phyloP scores from a whole-genome alignment of 1,139 yeast species.

The Casaregolazyma suthepensis region DNA sequence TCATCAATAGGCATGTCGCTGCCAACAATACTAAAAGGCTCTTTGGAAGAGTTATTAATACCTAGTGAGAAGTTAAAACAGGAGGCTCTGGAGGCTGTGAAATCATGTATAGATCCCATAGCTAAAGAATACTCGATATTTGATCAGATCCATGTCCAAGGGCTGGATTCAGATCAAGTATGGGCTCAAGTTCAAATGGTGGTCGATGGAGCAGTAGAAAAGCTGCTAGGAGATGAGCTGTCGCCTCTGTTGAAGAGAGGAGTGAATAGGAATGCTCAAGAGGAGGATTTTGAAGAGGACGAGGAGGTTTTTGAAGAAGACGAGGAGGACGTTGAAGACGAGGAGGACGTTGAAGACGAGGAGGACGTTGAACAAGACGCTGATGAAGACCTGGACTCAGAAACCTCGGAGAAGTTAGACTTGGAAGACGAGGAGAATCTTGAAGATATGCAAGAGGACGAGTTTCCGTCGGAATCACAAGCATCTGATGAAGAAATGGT shows the following conservation, averaged over 20 bases:
- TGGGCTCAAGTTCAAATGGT: conserved; percentile 91
- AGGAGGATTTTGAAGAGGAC: conserved; percentile 22
- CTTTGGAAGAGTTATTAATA: conserved; percentile 29
- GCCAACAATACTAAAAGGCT: conserved; percentile 17
- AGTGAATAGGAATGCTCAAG: conserved; percentile 13
- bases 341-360: conserved; percentile 18
- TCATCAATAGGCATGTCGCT: neutral
- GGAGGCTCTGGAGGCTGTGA: conserved; percentile 40
- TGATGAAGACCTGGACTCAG: conserved; percentile 14
- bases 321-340: too few species aligned
- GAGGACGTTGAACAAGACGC: conserved; percentile 10
- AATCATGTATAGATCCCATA: conserved; percentile 58
- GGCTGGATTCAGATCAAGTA: conserved; percentile 83
- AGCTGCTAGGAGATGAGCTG: conserved; percentile 37
- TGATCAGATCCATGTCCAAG: conserved; percentile 78
- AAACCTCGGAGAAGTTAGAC: conserved; percentile 13
- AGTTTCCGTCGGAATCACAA: neutral
- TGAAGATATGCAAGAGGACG: conserved; percentile 17
- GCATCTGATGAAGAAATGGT: conserved; percentile 23
- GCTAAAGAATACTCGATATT: conserved; percentile 59
- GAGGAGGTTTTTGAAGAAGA: too few species aligned
- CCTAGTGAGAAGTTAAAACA: conserved; percentile 24
- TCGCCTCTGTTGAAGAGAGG: conserved; percentile 11
- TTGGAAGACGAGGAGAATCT: conserved; percentile 15
- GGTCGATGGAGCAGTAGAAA: conserved; percentile 61